phyloP scores from a whole-genome alignment of 2,329 filamentous ascomycete genomes.

The Anthostomella pinea region DNA sequence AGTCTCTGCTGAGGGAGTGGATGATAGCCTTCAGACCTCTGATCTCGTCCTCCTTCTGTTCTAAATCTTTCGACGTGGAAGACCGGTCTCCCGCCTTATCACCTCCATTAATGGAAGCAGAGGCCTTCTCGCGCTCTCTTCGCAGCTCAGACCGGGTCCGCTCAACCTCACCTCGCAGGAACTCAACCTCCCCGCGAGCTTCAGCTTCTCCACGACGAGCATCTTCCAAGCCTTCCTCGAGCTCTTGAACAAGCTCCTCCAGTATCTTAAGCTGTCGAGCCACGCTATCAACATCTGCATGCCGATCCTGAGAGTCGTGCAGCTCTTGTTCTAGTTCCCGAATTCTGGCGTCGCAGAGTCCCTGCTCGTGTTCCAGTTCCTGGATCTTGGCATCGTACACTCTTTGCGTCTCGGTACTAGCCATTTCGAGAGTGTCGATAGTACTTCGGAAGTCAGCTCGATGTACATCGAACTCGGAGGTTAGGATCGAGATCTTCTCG shows the following conservation, averaged over 20 bases:
- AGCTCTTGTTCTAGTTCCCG: slow-evolving; percentile 82
- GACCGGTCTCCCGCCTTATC: slow-evolving; percentile 39
- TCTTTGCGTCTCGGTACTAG: slow-evolving; percentile 89
- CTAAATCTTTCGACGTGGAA: slow-evolving; percentile 68
- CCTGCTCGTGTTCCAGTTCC: slow-evolving; percentile 79
- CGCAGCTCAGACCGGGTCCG: slow-evolving; percentile 83
- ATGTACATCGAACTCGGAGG: slow-evolving; percentile 90
- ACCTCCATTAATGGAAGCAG: slow-evolving; percentile 55
- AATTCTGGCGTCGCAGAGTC: slow-evolving; percentile 92
- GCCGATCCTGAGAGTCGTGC: slow-evolving; percentile 75
- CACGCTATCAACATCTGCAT: slow-evolving; percentile 87
- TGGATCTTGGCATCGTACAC: slow-evolving; percentile 95
- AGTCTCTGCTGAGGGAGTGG: slow-evolving; percentile 83
- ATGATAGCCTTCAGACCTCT: slow-evolving; percentile 96
- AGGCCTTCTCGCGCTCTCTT: slow-evolving; percentile 81
- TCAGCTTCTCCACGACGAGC: slow-evolving; percentile 91
- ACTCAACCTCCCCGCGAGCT: slow-evolving; percentile 92
- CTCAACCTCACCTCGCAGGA: slow-evolving; percentile 91
- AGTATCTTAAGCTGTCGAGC: slow-evolving; percentile 90
- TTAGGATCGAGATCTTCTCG: slow-evolving; percentile 91
- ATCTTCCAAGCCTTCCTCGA: slow-evolving; percentile 95
- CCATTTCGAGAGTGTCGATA: slow-evolving; percentile 93
- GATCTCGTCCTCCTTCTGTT: slow-evolving; percentile 96
- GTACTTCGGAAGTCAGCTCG: slow-evolving; percentile 95
- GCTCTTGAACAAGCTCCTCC: slow-evolving; percentile 92